phyloP scores from a whole-genome alignment of 148 eudicot species.

The Rhododendron simsii region DNA sequence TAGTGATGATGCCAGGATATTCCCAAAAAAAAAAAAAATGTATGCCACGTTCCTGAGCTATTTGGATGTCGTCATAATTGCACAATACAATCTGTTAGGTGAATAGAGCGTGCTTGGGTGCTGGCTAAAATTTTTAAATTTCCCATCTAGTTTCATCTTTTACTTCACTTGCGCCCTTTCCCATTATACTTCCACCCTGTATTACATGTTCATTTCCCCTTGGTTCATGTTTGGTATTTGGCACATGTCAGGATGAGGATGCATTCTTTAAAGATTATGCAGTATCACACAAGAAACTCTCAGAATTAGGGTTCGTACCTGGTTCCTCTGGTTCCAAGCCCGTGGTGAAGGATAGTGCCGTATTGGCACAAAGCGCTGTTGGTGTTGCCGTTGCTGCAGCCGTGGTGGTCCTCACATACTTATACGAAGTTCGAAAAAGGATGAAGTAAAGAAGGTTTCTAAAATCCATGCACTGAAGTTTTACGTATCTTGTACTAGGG shows the following conservation, averaged over 20 bases:
- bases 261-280: slow-evolving; percentile 85
- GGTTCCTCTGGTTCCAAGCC: slow-evolving; percentile 16
- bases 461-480: not conserved
- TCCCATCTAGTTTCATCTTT: not conserved
- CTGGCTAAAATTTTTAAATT: not conserved
- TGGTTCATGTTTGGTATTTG: not conserved
- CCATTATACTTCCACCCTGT: not conserved
- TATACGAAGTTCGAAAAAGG: slow-evolving; percentile 71
- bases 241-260: slow-evolving; percentile 74
- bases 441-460: slow-evolving; percentile 25
- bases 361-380: slow-evolving; percentile 36
- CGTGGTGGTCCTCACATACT: slow-evolving; percentile 74
- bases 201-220: not conserved
- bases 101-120: not conserved
- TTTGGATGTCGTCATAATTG: not conserved
- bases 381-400: slow-evolving; percentile 89
- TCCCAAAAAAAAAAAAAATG: not conserved
- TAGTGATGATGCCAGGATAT: not conserved
- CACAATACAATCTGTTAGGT: not conserved
- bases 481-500: not conserved
- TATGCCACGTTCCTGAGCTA: not conserved
- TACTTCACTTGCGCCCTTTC: not conserved
- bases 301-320: slow-evolving; percentile 66
- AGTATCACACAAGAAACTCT: slow-evolving; percentile 83
- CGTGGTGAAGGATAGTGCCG: slow-evolving; percentile 11